Percentiles rank a stretch among this genome's conserved stretches.
phyloP scores from a whole-genome alignment of 108 stramenopile species.

The Hondaea fermentalgiana region DNA sequence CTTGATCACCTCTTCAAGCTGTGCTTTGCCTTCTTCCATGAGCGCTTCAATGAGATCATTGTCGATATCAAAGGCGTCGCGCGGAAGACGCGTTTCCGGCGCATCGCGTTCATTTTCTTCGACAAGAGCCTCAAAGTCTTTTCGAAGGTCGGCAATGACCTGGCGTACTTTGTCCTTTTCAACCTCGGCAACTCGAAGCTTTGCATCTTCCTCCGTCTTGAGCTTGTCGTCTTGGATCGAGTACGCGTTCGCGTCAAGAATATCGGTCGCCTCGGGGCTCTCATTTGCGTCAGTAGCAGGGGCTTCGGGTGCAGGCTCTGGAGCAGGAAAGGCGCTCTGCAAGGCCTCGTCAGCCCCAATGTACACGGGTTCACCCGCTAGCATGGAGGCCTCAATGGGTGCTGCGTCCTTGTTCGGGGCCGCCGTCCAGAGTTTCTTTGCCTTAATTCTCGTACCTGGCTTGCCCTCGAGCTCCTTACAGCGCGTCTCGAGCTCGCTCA shows the following conservation, averaged over 20 bases:
- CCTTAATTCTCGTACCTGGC: neutral
- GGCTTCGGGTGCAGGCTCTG: neutral
- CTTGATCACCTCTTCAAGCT: conserved; percentile 42
- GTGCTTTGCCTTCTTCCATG: conserved; percentile 31
- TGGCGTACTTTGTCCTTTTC: conserved; percentile 45
- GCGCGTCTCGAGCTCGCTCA: conserved; percentile 2
- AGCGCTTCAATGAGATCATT: conserved; percentile 32
- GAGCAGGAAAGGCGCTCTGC: neutral
- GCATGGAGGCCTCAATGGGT: neutral
- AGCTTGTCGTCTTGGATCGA: conserved; percentile 51
- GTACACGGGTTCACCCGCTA: neutral
- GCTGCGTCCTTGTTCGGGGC: neutral
- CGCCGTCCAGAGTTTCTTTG: neutral
- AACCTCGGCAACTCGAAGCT: conserved; percentile 37
- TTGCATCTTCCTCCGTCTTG: conserved; percentile 47
- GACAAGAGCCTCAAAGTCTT: conserved; percentile 13
- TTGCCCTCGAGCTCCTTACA: neutral
- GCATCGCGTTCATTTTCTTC: conserved; percentile 33
- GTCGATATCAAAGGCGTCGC: conserved; percentile 42
- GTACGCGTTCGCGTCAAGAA: conserved; percentile 38
- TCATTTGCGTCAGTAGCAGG: neutral
- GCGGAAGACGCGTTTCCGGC: conserved; percentile 34
- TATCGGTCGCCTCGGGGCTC: neutral
- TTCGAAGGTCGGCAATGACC: conserved; percentile 28
- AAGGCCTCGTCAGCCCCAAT: neutral